Evolutionary conservation across 495 filamentous ascomycete genomes (phyloP).

Genomic region (Paragyromitra xinjiangensis): DNA sequence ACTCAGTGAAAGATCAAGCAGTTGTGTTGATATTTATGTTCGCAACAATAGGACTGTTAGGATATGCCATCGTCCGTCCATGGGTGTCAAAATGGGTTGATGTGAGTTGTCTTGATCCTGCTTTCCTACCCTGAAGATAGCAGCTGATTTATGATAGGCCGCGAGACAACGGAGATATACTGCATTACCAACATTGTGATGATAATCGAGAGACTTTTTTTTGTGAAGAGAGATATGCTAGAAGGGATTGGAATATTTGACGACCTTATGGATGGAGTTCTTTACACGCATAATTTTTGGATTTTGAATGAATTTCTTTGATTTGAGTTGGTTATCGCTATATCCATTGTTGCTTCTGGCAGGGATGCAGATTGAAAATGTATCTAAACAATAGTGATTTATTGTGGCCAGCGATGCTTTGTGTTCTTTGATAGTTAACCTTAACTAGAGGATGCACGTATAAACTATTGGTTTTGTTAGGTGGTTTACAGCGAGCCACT

Average conservation of each 20-base stretch:
- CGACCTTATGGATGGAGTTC: conserved; percentile 10
- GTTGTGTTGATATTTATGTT: conserved; percentile 94
- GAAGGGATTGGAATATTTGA: conserved; percentile 9
- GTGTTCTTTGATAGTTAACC: not conserved
- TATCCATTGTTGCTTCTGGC: not conserved
- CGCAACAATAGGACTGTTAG: conserved; percentile 81
- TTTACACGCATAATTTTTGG: conserved; percentile 13
- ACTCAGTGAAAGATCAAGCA: conserved; percentile 85
- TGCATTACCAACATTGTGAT: conserved; percentile 9
- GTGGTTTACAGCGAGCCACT: not conserved
- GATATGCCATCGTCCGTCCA: conserved; percentile 74
- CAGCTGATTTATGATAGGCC: conserved; percentile 12
- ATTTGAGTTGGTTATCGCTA: not conserved
- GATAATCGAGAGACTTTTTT: not conserved
- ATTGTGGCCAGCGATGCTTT: not conserved
- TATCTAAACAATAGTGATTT: not conserved
- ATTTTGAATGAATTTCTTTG: conserved; percentile 2
- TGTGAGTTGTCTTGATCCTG: conserved; percentile 13
- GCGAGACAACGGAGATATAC: conserved; percentile 38
- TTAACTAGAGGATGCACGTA: not conserved
- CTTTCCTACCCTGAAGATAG: not conserved
- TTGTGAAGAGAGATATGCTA: not conserved
- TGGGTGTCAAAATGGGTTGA: conserved; percentile 46
- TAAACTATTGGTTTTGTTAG: not conserved
- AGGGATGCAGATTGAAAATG: not conserved